phyloP scores from a whole-genome alignment of 768 basidiomycete genomes.

The Suillus decipiens region DNA sequence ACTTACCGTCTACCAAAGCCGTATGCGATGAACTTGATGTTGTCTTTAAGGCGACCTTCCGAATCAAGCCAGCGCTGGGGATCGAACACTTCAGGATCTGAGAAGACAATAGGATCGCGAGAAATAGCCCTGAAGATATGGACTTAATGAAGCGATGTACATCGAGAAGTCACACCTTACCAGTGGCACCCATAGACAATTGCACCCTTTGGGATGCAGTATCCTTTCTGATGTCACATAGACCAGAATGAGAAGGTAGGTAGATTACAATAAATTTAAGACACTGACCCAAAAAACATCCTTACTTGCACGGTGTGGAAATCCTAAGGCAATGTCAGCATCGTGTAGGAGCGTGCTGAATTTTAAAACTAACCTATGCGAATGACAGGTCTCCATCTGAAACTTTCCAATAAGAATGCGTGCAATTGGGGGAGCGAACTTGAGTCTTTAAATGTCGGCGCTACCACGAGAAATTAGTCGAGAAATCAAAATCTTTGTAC shows the following conservation, averaged over 20 bases:
- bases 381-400: background rate
- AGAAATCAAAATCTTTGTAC: background rate
- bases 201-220: background rate
- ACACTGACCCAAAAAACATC: background rate
- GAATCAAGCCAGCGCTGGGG: conserved; percentile 55
- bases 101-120: conserved; percentile 39
- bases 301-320: background rate
- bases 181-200: background rate
- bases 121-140: background rate
- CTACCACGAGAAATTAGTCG: background rate
- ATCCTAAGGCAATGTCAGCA: background rate
- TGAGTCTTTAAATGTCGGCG: background rate
- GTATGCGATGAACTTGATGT: background rate
- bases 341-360: background rate
- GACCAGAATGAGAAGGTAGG: background rate
- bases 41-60: background rate
- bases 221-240: background rate
- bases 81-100: conserved; percentile 52
- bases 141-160: background rate
- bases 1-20: background rate
- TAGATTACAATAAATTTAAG: background rate
- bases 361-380: background rate
- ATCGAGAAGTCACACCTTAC: background rate
- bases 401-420: background rate
- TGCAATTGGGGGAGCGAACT: background rate